Base-by-base conservation (phyloP, 2,329 filamentous ascomycete genomes). In the Epichloe sp. region DNA sequence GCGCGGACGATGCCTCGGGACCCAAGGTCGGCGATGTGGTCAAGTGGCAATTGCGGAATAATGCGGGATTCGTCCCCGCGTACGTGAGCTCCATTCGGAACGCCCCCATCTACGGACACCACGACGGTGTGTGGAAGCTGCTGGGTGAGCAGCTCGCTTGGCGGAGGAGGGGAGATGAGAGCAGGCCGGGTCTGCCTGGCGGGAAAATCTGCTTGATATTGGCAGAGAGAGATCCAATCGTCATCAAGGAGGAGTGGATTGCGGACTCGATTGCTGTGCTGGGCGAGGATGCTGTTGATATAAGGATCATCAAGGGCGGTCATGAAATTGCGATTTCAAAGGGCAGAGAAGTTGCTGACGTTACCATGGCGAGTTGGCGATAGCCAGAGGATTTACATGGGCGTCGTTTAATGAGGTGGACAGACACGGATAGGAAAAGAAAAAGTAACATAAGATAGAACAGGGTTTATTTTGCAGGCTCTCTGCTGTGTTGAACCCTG, bases 31-130 rank as follows among this genome's bases (percentile, higher is more conserved):
- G 80, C 0, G 72, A 74, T 3, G 77, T 85, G 0, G 80, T 88
- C 47, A 66, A 70, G 44, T 89, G 86, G 83, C 86, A 91, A 65
- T 68, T 88, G 19, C 68, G 73, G 37, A 61, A 76, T 31, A 85
- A 91, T 62, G 60, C 64, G 1, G 87, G 85, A 0, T 90, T 88
- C 59, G 70, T 88, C 5, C 70, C 72, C 2, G 78, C 85, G 0
- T 89, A 89, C 59, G 76, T 88, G 59, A 85, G 80, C 52, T 81
- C 78, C 34, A 83, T 91, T 57, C 75, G 81, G 19, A 68, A 85
- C 59, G 83, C 82, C 2, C 87, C 86, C 0, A 80, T 90, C 21
- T 79, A 83, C 54, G 74, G 76, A 12, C 77, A 84, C 56, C 61
- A 64, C 35, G 70, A 72, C 10, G 70, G 70, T 38, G 71, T 79